Evolutionary conservation across 805 yeast genomes (phyloP).

Genomic region (Saccharomyces cerevisiae): DNA sequence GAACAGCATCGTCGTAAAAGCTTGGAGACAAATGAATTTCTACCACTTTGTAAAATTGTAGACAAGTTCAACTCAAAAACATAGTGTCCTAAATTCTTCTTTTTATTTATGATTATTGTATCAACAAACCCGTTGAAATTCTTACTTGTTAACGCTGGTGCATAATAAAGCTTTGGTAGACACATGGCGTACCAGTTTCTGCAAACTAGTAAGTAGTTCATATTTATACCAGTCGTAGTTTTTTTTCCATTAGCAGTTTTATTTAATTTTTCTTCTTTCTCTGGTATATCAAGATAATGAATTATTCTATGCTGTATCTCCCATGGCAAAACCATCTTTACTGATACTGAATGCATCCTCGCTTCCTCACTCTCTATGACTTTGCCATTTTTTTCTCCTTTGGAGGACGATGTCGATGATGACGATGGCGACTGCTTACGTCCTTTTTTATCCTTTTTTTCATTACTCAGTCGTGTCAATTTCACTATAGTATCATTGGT

Average conservation of each 20-base stretch:
- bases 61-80: slow-evolving; percentile 68
- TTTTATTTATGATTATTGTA: slow-evolving; percentile 42
- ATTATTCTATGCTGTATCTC: slow-evolving; percentile 34
- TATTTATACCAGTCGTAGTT: slow-evolving; percentile 27
- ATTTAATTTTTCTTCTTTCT: slow-evolving; percentile 9
- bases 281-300: slow-evolving; percentile 12
- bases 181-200: slow-evolving; percentile 52
- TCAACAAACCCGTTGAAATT: slow-evolving; percentile 73
- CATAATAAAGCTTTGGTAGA: slow-evolving; percentile 54
- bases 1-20: slow-evolving; percentile 68
- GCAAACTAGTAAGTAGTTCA: slow-evolving; percentile 49
- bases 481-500: slow-evolving; percentile 11
- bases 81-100: slow-evolving; percentile 43
- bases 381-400: background rate
- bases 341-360: background rate
- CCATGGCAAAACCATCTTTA: slow-evolving; percentile 35
- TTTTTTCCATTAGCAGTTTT: slow-evolving; percentile 26
- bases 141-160: slow-evolving; percentile 54
- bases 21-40: slow-evolving; percentile 81
- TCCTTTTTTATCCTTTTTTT: background rate
- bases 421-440: background rate
- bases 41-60: slow-evolving; percentile 79
- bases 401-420: background rate
- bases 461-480: background rate
- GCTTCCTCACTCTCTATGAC: background rate